Evolutionary conservation across 164 flowering plant genomes (phyloP), one percentile per base, ranked within the genome.

Genomic region (Paratinospora sagittata): DNA sequence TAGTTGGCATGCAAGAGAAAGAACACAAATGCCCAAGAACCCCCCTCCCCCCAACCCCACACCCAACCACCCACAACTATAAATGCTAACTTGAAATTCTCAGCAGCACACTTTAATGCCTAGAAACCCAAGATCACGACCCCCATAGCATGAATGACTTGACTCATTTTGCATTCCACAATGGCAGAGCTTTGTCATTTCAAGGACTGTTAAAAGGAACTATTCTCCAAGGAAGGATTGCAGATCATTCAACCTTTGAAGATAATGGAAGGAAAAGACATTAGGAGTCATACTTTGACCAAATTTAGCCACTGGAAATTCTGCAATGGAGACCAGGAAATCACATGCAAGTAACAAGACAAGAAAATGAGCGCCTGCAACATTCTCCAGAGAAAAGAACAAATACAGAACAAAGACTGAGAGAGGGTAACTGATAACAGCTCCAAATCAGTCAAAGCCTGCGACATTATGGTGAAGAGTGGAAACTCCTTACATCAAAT

Each of bases 361-460:
- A 62, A 73, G 58, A 23, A 23, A 73, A 67, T 21, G 66, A 43
- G 58, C 60, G 34, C 39, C 69, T 21, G 67, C 62, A 49, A 30
- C 19, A 58, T 36, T 45, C 67, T 62, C 62, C 67, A 60, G 9
- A 34, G 39, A n/a, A 45, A 67, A 68, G 65, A 61, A 49, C 66
- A 73, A n/a, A 45, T 39, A 14, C 23, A 27, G 45, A 60, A 61
- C 47, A 73, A 41, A 66, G 70, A 67, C 70, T 70, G 33, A 5
- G 17, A 73, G 36, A 63, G 60, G 72, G 11, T 55, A 41, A 45
- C 17, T 41, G 27, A 57, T 65, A 21, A 41, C 57, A 62, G 71
- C 33, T 70, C 67, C 30, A 68, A 70, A 63, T 73, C 70, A 23
- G 52, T 27, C 47, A 71, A 62, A 64, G 55, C 67, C 80, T 63